These are phyloP conservation scores for Boletus eberwhitei DNA, from an alignment of 768 basidiomycete species.

Conservation along the genomic window DNA sequence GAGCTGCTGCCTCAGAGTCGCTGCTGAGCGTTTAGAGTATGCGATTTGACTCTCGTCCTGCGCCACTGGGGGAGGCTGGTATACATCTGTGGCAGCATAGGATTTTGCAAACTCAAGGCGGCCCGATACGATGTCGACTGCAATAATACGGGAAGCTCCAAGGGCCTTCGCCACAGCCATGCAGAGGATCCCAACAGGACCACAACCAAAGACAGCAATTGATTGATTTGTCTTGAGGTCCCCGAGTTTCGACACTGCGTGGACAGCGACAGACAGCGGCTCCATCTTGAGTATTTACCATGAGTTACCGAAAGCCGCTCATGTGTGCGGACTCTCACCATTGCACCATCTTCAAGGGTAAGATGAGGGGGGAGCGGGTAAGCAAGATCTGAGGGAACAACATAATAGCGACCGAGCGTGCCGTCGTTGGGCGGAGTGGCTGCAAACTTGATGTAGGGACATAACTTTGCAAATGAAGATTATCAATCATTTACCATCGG, in stretches of 20 bases:
- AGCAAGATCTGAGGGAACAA: constrained; percentile 79
- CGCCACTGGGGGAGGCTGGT: constrained; percentile 55
- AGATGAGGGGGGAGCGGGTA: constrained; percentile 82
- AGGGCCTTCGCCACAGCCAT: constrained; percentile 96
- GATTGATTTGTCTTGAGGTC: constrained; percentile 69
- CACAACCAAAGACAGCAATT: constrained; percentile 84
- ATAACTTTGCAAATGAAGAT: constrained; percentile 50
- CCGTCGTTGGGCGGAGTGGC: constrained; percentile 94
- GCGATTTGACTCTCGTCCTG: constrained; percentile 64
- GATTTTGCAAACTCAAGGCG: constrained; percentile 84
- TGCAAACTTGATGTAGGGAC: constrained; percentile 82
- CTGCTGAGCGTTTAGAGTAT: constrained; percentile 73
- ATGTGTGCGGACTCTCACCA: constrained; percentile 49
- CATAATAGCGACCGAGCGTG: constrained; percentile 84
- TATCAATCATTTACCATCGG: background rate
- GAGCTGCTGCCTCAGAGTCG: constrained; percentile 59
- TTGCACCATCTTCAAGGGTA: constrained; percentile 89
- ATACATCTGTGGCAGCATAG: constrained; percentile 80
- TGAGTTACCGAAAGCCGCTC: background rate
- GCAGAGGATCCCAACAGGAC: constrained; percentile 84
- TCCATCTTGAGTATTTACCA: constrained; percentile 63
- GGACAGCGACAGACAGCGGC: constrained; percentile 89
- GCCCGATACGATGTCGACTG: constrained; percentile 70
- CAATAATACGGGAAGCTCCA: constrained; percentile 81
- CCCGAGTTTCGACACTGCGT: constrained; percentile 79